Conservation (phyloP, 1,139 yeast species). For the Sugiyamaella sp. region DNA sequence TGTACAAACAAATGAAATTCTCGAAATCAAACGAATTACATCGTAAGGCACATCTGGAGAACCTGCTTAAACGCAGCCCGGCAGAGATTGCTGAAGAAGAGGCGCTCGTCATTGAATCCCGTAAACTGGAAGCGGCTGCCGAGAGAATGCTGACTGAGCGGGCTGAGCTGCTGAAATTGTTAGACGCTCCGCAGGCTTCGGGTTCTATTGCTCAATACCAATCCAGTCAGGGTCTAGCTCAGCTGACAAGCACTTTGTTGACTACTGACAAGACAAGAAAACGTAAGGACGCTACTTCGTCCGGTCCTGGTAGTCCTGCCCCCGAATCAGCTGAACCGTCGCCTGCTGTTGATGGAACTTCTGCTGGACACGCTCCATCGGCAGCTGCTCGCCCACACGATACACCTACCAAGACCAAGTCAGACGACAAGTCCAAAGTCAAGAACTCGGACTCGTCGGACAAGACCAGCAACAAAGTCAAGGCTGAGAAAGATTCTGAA, state of each 20-base stretch:
- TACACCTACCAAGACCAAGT: constrained; percentile 5
- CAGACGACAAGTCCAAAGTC: not conserved
- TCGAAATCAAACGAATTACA: constrained; percentile 71
- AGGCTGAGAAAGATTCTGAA: constrained; percentile 1
- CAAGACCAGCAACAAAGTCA: not conserved
- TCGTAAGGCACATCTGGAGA: constrained; percentile 78
- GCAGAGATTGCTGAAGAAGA: constrained; percentile 99
- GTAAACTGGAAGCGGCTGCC: constrained; percentile 90
- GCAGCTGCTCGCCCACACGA: constrained; percentile 40
- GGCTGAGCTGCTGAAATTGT: constrained; percentile 70
- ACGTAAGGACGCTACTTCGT: constrained; percentile 47
- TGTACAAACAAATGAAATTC: constrained; percentile 52
- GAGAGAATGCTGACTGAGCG: constrained; percentile 86
- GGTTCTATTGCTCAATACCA: constrained; percentile 76
- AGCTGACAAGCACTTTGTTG: constrained; percentile 78
- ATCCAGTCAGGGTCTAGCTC: constrained; percentile 88
- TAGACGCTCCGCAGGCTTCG: constrained; percentile 87
- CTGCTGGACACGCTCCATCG: constrained; percentile 54
- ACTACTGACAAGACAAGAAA: constrained; percentile 71
- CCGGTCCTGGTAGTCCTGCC: constrained; percentile 30
- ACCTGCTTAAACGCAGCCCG: constrained; percentile 79
- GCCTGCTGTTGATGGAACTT: constrained; percentile 33
- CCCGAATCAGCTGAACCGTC: constrained; percentile 51
- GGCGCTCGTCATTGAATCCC: constrained; percentile 86
- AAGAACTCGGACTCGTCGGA: constrained; percentile 12